A percentile compares a stretch with the other conserved stretches of the same genome.
These are phyloP conservation scores for Jamesozyma lodderae DNA, from an alignment of 805 yeast species.

Conservation along the genomic window DNA sequence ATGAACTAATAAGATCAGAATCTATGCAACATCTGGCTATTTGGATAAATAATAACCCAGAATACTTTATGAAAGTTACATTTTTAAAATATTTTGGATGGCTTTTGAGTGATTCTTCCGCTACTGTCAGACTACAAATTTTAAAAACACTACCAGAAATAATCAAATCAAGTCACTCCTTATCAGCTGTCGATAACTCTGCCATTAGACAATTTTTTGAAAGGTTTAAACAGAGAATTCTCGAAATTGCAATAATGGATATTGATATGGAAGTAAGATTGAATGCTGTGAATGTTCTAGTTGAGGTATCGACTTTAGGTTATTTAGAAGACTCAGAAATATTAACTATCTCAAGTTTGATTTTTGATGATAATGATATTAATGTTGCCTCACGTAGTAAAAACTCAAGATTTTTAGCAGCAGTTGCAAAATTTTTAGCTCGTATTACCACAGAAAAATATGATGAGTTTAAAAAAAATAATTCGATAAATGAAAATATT, in stretches of 20 bases:
- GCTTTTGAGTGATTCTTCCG: conserved; percentile 65
- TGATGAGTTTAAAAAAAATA: conserved; percentile 31
- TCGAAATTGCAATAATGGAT: conserved; percentile 54
- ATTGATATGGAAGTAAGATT: conserved; percentile 47
- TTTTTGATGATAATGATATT: conserved; percentile 33
- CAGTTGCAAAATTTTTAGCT: conserved; percentile 48
- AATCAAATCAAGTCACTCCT: conserved; percentile 23
- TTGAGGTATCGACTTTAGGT: conserved; percentile 50
- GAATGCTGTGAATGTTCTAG: conserved; percentile 42
- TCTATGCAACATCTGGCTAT: conserved; percentile 54
- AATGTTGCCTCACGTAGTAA: conserved; percentile 27
- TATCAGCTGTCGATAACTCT: conserved; percentile 36
- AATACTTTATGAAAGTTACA: conserved; percentile 56
- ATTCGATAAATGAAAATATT: conserved; percentile 10
- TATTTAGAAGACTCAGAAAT: conserved; percentile 55
- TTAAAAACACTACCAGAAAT: conserved; percentile 41
- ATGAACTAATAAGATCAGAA: conserved; percentile 59
- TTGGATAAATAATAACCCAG: conserved; percentile 69
- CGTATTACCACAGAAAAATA: conserved; percentile 35
- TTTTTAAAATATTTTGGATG: conserved; percentile 76
- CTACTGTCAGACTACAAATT: conserved; percentile 56
- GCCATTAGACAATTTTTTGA: conserved; percentile 75
- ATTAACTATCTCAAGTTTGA: conserved; percentile 34
- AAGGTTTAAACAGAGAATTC: conserved; percentile 54
- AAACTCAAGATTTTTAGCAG: conserved; percentile 30